Evolutionary conservation across 2,329 filamentous ascomycete genomes (phyloP), one percentile per base, ranked within the genome.

Genomic region (Alternaria sp.): DNA sequence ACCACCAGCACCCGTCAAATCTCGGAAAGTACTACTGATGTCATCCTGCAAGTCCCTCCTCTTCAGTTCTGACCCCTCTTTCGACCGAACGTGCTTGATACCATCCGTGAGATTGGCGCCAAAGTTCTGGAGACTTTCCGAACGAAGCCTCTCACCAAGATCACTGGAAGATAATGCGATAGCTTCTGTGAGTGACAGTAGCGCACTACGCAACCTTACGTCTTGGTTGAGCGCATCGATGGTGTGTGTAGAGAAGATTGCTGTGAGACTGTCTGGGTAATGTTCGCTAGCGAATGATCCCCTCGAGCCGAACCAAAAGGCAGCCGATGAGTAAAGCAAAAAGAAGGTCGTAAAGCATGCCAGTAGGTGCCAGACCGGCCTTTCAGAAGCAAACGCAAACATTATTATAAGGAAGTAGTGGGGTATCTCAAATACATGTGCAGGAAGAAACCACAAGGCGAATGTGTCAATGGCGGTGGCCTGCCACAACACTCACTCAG

Each of bases 191-290:
- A 77, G 61, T 0, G 67, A 67, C 4, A 77, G 43, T 15, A 77
- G 32, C n/a, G 69, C 67, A 45, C 66, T 30, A 17, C 71, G 72
- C 25, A 77, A 45, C 19, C 67, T 67, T 9, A 43, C 57, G 62
- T 77, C 74, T 7, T 68, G 58, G 13, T 69, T 69, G 8, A 77
- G 64, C 17, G 74, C 73, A 55, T 70, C 61, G 51, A 77, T 64
- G 3, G 74, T 74, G 11, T 65, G 51, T 2, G 67, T 60, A 3
- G 70, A 71, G 25, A 77, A 58, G 21, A 74, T 66, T 2, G 49
- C 21, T 15, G 63, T 59, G 1, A 69, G 55, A 4, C 43, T 57
- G 7, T 68, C 52, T 11, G 61, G 47, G 13, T 64, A 52, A 23
- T 46, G 64, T 6, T 57, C 13, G 21, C 13, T 54, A 4, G 12